These are phyloP conservation scores for Entonaema liquescens DNA, from an alignment of 495 filamentous ascomycete genomes.

Conservation along the genomic window DNA sequence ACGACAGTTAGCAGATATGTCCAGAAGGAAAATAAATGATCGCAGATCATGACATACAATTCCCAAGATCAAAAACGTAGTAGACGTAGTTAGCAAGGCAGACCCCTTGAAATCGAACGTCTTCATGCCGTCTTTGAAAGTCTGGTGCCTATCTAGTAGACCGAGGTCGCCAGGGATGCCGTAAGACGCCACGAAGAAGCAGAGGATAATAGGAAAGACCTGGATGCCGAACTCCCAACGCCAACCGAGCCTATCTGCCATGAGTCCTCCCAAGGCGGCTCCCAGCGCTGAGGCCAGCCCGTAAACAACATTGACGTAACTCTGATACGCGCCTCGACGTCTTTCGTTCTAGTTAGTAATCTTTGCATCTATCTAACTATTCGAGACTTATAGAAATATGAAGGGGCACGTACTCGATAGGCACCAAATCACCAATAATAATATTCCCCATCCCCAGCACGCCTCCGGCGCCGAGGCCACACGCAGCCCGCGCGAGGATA, in stretches of 20 bases:
- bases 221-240: slow-evolving; percentile 74
- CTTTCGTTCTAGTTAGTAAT: slow-evolving; percentile 38
- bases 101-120: slow-evolving; percentile 76
- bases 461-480: slow-evolving; percentile 78
- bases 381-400: not conserved
- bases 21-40: not conserved
- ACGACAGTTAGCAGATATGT: slow-evolving; percentile 35
- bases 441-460: slow-evolving; percentile 77
- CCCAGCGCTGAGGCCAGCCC: slow-evolving; percentile 70
- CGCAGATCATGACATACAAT: slow-evolving; percentile 54
- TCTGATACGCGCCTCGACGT: slow-evolving; percentile 74
- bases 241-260: slow-evolving; percentile 80
- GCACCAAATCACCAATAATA: slow-evolving; percentile 77
- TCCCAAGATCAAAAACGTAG: slow-evolving; percentile 75
- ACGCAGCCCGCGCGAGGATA: slow-evolving; percentile 75
- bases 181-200: slow-evolving; percentile 62
- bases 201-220: slow-evolving; percentile 68
- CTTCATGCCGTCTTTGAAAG: slow-evolving; percentile 65
- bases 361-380: not conserved
- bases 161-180: slow-evolving; percentile 71
- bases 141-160: slow-evolving; percentile 59
- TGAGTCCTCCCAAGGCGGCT: slow-evolving; percentile 74
- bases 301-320: slow-evolving; percentile 75
- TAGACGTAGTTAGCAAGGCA: slow-evolving; percentile 66
- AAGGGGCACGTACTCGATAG: slow-evolving; percentile 65